Evolutionary conservation across 2,329 filamentous ascomycete species (phyloP).

Genomic region (Trichophaea hybrida): DNA sequence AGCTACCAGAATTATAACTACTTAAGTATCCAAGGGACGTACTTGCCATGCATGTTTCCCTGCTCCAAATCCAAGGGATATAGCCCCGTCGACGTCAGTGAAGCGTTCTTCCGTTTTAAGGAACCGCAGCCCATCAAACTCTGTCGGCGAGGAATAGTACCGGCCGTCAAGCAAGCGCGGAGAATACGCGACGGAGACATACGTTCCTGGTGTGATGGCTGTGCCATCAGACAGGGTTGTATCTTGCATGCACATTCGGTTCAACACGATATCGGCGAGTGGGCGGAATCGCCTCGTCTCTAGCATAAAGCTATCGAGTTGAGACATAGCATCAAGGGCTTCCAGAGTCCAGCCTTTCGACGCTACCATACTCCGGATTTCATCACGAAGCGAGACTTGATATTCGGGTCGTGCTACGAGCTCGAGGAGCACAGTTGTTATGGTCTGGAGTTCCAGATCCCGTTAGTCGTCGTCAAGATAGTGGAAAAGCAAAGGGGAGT

Average conservation of each 20-base stretch:
- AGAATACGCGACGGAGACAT: background rate
- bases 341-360: background rate
- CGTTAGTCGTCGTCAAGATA: background rate
- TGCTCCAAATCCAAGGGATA: background rate
- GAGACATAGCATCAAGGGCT: background rate
- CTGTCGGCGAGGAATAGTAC: background rate
- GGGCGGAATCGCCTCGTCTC: background rate
- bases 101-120: background rate
- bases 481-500: background rate
- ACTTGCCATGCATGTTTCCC: background rate
- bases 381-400: background rate
- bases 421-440: background rate
- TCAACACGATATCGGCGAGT: background rate
- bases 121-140: background rate
- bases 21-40: background rate
- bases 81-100: background rate
- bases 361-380: background rate
- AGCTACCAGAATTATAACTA: background rate
- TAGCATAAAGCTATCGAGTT: background rate
- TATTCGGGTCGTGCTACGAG: background rate
- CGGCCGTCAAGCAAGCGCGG: background rate
- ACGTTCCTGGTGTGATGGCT: background rate
- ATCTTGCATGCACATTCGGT: background rate
- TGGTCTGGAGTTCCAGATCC: background rate
- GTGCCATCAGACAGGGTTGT: constrained; percentile 2